phyloP scores from a whole-genome alignment of 176 grass and related monocot species.

The Raddia guianensis region DNA sequence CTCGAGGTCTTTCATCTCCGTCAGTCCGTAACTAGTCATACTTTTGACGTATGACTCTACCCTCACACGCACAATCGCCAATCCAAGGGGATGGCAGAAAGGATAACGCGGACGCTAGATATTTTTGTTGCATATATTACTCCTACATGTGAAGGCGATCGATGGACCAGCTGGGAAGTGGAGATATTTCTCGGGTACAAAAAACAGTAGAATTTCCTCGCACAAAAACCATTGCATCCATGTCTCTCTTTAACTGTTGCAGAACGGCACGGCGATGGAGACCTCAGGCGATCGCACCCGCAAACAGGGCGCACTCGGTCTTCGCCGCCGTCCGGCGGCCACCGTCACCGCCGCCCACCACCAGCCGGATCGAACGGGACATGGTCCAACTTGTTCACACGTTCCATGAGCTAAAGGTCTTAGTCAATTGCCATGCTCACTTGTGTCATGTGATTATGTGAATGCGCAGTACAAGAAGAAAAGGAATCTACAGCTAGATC shows the following conservation, averaged over 20 bases:
- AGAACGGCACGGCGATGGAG: neutral
- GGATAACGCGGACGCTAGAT: neutral
- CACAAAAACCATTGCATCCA: neutral
- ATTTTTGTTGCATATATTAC: neutral
- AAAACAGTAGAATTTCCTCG: neutral
- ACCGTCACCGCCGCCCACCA: neutral
- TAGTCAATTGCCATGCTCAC: neutral
- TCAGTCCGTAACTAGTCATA: neutral
- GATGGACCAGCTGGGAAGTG: neutral
- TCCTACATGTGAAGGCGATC: no score
- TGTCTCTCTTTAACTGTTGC: neutral
- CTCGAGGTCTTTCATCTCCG: neutral
- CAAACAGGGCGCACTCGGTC: neutral
- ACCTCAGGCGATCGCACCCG: neutral
- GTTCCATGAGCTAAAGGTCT: conserved; percentile 26
- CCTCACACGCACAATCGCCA: neutral
- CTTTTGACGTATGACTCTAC: neutral
- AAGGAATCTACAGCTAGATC: neutral
- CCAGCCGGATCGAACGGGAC: conserved; percentile 14
- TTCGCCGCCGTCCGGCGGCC: neutral
- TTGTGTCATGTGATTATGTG: conserved; percentile 25
- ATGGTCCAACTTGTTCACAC: conserved; percentile 31
- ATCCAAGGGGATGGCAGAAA: neutral
- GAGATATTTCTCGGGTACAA: neutral
- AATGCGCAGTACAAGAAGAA: neutral